Evolutionary conservation across 768 basidiomycete species (phyloP).

Genomic region (Phylloporus rhodoxanthus): DNA sequence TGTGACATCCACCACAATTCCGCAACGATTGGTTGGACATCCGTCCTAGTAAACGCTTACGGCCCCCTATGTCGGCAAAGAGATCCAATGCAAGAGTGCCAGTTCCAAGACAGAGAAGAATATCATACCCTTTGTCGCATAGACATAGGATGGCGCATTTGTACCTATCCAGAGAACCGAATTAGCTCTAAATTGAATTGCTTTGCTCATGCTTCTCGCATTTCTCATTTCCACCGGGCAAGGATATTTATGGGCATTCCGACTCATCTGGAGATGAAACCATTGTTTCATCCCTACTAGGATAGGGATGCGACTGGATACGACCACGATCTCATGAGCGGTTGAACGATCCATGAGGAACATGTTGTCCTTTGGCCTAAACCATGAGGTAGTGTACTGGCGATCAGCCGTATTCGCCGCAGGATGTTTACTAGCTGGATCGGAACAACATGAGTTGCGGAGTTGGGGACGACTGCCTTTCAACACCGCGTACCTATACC

Average conservation of each 20-base stretch:
- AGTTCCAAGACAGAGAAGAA: neutral
- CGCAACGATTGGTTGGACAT: neutral
- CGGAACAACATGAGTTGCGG: neutral
- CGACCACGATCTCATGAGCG: neutral
- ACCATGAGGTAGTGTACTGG: neutral
- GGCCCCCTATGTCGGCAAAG: neutral
- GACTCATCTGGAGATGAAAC: slow-evolving; percentile 11
- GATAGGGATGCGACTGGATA: neutral
- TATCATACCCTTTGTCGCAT: neutral
- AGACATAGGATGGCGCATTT: neutral
- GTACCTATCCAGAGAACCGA: neutral
- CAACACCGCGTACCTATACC: neutral
- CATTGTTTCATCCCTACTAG: slow-evolving; percentile 12
- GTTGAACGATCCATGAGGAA: neutral
- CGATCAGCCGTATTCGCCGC: neutral
- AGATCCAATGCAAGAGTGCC: neutral
- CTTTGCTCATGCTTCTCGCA: slow-evolving; percentile 1
- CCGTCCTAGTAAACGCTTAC: neutral
- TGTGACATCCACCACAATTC: slow-evolving; percentile 7
- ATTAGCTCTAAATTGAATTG: slow-evolving; percentile 1
- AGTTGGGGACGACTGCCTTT: neutral
- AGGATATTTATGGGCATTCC: neutral
- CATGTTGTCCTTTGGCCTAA: neutral
- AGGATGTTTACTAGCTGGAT: neutral
- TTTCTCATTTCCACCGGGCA: slow-evolving; percentile 8